A percentile compares a stretch with the other conserved stretches of the same genome.
These are phyloP conservation scores for Phytophthora pseudosyringae DNA, from an alignment of 352 stramenopile species.

Conservation along the genomic window DNA sequence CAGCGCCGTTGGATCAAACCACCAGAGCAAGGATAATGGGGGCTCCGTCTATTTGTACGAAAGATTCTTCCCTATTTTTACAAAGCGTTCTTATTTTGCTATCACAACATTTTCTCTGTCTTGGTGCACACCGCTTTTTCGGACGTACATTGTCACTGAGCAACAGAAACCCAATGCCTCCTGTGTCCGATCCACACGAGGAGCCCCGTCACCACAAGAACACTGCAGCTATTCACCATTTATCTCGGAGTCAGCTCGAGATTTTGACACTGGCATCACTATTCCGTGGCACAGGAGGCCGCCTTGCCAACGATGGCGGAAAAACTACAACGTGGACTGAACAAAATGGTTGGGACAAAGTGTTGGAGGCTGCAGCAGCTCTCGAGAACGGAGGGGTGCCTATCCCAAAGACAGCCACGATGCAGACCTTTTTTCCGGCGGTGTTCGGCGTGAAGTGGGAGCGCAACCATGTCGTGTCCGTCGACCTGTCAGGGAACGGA, in stretches of 20 bases:
- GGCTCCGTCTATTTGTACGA: background rate
- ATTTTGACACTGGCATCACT: constrained; percentile 50
- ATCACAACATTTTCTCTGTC: no score
- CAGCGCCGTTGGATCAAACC: background rate
- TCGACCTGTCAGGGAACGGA: constrained; percentile 62
- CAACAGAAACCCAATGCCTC: background rate
- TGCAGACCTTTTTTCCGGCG: constrained; percentile 41
- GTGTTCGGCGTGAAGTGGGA: constrained; percentile 62
- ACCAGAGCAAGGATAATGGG: no score
- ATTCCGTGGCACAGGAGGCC: constrained; percentile 50
- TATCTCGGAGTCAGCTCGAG: constrained; percentile 43
- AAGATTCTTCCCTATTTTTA: constrained; percentile 16
- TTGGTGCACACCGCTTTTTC: no score
- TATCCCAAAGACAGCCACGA: constrained; percentile 29
- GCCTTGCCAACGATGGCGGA: background rate
- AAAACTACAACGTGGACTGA: constrained; percentile 38
- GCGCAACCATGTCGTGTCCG: constrained; percentile 60
- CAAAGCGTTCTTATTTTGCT: background rate
- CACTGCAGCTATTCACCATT: constrained; percentile 1
- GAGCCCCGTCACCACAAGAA: constrained; percentile 4
- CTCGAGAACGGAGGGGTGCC: constrained; percentile 10
- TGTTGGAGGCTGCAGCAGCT: constrained; percentile 23
- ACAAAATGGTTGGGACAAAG: constrained; percentile 46
- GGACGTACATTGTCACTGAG: background rate
- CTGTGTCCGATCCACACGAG: background rate